phyloP scores from a whole-genome alignment of 305 asterid species.

The Salvia sclarea region DNA sequence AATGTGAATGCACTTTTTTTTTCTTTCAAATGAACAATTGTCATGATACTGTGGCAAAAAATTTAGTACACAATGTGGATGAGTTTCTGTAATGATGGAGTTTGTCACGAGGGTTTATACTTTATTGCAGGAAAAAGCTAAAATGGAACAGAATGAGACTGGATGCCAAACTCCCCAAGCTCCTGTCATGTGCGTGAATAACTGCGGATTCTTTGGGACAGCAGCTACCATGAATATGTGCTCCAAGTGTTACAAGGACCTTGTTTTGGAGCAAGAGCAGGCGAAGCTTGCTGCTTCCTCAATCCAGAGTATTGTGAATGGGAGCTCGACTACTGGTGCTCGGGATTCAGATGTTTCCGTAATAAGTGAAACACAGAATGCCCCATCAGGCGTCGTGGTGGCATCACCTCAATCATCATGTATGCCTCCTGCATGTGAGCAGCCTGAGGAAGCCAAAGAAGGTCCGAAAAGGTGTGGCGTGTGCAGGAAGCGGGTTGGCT shows the following conservation, averaged over 20 bases:
- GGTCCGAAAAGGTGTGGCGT: constrained; percentile 60
- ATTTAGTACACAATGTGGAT: not conserved
- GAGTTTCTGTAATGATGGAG: not conserved
- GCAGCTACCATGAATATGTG: constrained; percentile 80
- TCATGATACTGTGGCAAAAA: not conserved
- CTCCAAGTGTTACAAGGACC: constrained; percentile 72
- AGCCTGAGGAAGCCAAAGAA: constrained; percentile 36
- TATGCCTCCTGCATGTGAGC: constrained; percentile 27
- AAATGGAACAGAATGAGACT: constrained; percentile 69
- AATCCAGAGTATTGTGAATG: constrained; percentile 57
- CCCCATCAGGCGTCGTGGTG: constrained; percentile 22
- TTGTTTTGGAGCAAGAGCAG: constrained; percentile 59
- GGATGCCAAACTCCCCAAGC: constrained; percentile 76
- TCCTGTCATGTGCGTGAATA: constrained; percentile 57
- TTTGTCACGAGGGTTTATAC: not conserved
- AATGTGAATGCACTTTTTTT: not conserved
- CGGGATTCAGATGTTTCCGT: constrained; percentile 31
- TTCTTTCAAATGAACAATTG: not conserved
- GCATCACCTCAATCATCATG: constrained; percentile 36
- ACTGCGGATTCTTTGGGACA: constrained; percentile 68
- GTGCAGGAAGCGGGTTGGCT: constrained; percentile 63
- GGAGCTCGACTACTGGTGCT: constrained; percentile 37
- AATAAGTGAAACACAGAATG: constrained; percentile 25
- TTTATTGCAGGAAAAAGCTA: constrained; percentile 34
- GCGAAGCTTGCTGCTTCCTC: constrained; percentile 65